These are phyloP conservation scores for Stachybotrys echinatus DNA, from an alignment of 2,329 filamentous ascomycete species.

Conservation along the genomic window DNA sequence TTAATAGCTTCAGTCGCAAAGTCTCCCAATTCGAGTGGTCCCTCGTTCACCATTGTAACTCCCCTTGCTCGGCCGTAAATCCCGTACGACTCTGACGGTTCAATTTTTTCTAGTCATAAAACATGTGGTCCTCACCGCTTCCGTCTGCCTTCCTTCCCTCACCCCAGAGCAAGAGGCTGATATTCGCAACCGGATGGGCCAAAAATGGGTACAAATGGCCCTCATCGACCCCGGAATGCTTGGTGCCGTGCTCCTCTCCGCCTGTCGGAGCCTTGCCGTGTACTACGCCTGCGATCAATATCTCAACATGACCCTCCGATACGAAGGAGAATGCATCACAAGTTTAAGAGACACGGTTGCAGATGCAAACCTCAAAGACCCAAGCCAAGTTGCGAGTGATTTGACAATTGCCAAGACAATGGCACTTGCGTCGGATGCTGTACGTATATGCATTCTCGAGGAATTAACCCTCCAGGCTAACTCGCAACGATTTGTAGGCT, in stretches of 20 bases:
- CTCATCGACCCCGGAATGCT: slow-evolving; percentile 14
- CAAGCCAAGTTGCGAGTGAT: slow-evolving; percentile 9
- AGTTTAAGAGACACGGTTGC: not conserved
- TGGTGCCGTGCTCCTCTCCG: slow-evolving; percentile 9
- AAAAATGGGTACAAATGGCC: slow-evolving; percentile 11
- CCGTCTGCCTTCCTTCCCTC: too few relatives aligned
- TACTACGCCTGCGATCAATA: slow-evolving; percentile 6
- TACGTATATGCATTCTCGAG: not conserved
- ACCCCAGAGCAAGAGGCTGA: not conserved
- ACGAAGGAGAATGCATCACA: slow-evolving; percentile 10
- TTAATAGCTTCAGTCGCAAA: slow-evolving; percentile 4
- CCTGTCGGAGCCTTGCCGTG: slow-evolving; percentile 10
- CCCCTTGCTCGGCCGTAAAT: not conserved
- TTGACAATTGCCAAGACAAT: slow-evolving; percentile 14
- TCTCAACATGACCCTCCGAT: slow-evolving; percentile 3
- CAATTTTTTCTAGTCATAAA: too few relatives aligned
- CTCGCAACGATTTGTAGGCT: too few relatives aligned
- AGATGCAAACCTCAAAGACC: slow-evolving; percentile 4
- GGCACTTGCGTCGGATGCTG: slow-evolving; percentile 6
- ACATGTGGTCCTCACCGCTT: not conserved
- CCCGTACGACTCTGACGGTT: too few relatives aligned
- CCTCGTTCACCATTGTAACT: slow-evolving; percentile 11
- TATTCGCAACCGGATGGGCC: slow-evolving; percentile 7
- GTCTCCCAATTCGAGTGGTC: slow-evolving; percentile 5
- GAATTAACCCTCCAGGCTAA: too few relatives aligned